Evolutionary conservation across 2,329 filamentous ascomycete species (phyloP), one percentile per base, ranked within the genome.

Genomic region (Pseudocercospora ulei): DNA sequence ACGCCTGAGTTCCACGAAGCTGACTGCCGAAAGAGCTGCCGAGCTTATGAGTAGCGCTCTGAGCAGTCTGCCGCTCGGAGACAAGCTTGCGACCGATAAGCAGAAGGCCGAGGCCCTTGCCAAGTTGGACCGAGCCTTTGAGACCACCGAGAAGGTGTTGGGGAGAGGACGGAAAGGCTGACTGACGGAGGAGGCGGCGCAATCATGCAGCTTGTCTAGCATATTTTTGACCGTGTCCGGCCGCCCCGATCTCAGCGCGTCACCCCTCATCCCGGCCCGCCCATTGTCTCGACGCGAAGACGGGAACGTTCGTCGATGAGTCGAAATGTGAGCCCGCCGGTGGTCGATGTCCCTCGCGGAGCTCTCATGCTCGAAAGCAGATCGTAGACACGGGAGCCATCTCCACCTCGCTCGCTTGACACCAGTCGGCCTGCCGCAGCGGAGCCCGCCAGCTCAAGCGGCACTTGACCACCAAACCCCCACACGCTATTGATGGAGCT

Each of bases 1-100:
- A 4, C 45, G 50, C 6, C 25, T 50, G 13, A 46, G 35, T 19
- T 39, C 40, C 19, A 54, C 57, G 3, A 57, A 56, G 27, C 44
- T 60, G 35, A 60, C 57, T 19, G 56, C 62, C 13, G 57, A 64
- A 26, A 60, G 65, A 38, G 65, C 65, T 0, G 65, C 65, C 16
- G 65, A 68, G 39, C 48, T 68, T 23, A 67, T 69, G 46, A 64
- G 67, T 53, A 64, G 64, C 39, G 65, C 67, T 1, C 57, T 69
- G 55, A 59, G 63, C 11, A 65, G 67, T 42, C 38, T 68, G 38
- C 66, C 66, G 9, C 45, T 60, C 7, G 56, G 60, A 7, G 63
- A 62, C 2, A 54, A 61, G 16, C 51, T 58, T 29, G 48, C 50
- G 2, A 54, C 53, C 34, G 63, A 66, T 42, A 60, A 61, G 33